Conservation (phyloP, 352 stramenopile species). For the Saprolegnia diclina region DNA sequence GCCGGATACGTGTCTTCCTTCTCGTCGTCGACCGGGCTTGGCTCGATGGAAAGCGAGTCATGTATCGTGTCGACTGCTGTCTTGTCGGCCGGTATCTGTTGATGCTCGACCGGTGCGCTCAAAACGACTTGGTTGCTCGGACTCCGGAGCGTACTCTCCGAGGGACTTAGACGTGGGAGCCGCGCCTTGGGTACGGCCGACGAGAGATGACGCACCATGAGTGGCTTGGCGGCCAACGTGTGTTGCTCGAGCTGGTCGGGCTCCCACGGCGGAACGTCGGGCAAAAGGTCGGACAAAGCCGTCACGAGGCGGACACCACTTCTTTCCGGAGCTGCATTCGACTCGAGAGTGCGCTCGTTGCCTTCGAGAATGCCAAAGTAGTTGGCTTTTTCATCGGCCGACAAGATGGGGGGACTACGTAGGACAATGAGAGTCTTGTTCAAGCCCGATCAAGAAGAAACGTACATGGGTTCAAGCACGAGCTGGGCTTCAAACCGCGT, state of each 20-base stretch:
- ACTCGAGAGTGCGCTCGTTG: neutral
- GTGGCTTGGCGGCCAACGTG: neutral
- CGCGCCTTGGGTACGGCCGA: too few relatives aligned
- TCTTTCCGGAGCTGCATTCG: neutral
- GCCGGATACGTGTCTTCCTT: too few relatives aligned
- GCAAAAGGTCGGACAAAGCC: neutral
- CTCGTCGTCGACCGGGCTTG: too few relatives aligned
- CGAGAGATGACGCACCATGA: neutral
- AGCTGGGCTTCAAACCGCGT: constrained; percentile 20
- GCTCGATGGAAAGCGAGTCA: too few relatives aligned
- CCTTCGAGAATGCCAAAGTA: constrained; percentile 22
- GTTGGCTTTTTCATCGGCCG: constrained; percentile 9
- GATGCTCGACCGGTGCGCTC: too few relatives aligned
- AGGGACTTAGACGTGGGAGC: too few relatives aligned
- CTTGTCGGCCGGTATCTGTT: too few relatives aligned
- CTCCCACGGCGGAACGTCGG: neutral
- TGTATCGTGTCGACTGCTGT: too few relatives aligned
- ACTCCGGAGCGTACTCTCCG: too few relatives aligned
- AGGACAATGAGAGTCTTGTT: neutral
- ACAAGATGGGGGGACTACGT: neutral
- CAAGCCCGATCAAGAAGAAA: too few relatives aligned
- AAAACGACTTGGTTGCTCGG: too few relatives aligned
- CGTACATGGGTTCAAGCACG: neutral
- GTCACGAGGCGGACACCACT: neutral
- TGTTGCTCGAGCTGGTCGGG: neutral